phyloP scores from a whole-genome alignment of 1,139 yeast species.

The Blastobotrys aristatus region DNA sequence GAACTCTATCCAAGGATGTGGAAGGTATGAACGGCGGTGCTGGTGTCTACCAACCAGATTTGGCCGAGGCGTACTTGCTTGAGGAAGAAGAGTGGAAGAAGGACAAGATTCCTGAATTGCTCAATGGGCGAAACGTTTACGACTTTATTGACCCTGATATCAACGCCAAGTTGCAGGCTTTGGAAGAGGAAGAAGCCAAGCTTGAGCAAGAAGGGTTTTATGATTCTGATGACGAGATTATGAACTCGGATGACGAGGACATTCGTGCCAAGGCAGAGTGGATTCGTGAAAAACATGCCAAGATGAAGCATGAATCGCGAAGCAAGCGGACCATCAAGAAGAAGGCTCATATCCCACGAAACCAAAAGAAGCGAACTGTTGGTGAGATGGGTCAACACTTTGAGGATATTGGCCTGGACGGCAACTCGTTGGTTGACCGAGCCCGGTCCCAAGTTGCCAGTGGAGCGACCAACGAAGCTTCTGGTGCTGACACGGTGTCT shows the following conservation, averaged over 20 bases:
- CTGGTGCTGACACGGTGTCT: conserved; percentile 73
- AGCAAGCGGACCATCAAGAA: conserved; percentile 83
- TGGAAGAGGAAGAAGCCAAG: conserved; percentile 95
- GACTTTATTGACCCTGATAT: conserved; percentile 97
- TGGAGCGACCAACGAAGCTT: conserved; percentile 43
- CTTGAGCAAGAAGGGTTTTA: conserved; percentile 93
- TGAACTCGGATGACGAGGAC: conserved; percentile 63
- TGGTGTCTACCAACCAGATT: conserved; percentile 91
- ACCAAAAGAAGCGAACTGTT: conserved; percentile 70
- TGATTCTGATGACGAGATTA: conserved; percentile 78
- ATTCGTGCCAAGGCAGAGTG: conserved; percentile 83
- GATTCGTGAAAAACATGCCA: conserved; percentile 93
- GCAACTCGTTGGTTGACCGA: conserved; percentile 47
- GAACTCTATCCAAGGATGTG: conserved; percentile 76
- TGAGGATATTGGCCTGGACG: conserved; percentile 86
- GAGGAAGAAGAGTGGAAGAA: conserved; percentile 98
- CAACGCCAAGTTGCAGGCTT: conserved; percentile 83
- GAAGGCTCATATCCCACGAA: conserved; percentile 90
- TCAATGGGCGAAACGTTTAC: conserved; percentile 94
- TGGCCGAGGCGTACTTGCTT: conserved; percentile 83
- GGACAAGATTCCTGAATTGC: conserved; percentile 92
- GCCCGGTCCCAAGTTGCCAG: conserved; percentile 54
- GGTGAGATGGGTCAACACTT: conserved; percentile 82
- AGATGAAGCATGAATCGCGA: conserved; percentile 85
- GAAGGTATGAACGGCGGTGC: conserved; percentile 98